Evolutionary conservation across 768 basidiomycete genomes (phyloP).

Genomic region (Terana coerulea): DNA sequence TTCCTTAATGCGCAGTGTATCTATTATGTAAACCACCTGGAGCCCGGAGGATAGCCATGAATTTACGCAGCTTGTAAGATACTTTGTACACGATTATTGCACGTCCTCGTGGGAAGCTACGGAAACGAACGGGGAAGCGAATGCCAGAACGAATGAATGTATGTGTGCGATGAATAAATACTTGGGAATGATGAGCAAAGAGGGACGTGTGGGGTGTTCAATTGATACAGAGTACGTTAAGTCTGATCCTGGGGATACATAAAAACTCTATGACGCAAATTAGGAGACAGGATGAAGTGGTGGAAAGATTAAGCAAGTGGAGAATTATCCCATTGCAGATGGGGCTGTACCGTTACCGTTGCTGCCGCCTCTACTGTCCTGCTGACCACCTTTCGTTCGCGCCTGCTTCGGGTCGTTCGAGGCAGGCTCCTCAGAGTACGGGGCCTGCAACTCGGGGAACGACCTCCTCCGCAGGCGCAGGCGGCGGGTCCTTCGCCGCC

Average conservation of each 20-base stretch:
- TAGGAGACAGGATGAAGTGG: neutral
- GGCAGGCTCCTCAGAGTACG: neutral
- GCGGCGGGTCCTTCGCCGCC: conserved; percentile 27
- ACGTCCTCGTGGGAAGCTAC: neutral
- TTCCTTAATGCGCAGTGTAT: neutral
- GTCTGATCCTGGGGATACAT: neutral
- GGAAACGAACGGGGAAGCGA: neutral
- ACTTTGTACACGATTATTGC: neutral
- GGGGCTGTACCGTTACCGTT: neutral
- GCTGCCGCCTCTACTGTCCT: neutral
- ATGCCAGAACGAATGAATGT: too few relatives aligned
- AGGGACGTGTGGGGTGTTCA: neutral
- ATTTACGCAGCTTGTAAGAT: neutral
- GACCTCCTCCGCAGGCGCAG: conserved; percentile 6
- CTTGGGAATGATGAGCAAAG: neutral
- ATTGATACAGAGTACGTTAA: neutral
- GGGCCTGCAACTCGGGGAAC: neutral
- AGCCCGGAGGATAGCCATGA: neutral
- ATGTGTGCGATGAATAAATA: conserved; percentile 4
- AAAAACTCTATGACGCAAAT: neutral
- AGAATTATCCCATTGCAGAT: neutral
- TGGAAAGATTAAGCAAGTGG: neutral
- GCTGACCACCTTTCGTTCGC: neutral
- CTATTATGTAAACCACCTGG: neutral
- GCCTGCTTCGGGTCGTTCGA: neutral